phyloP scores from a whole-genome alignment of 805 yeast genomes.

The Candida coquimbonensis region DNA sequence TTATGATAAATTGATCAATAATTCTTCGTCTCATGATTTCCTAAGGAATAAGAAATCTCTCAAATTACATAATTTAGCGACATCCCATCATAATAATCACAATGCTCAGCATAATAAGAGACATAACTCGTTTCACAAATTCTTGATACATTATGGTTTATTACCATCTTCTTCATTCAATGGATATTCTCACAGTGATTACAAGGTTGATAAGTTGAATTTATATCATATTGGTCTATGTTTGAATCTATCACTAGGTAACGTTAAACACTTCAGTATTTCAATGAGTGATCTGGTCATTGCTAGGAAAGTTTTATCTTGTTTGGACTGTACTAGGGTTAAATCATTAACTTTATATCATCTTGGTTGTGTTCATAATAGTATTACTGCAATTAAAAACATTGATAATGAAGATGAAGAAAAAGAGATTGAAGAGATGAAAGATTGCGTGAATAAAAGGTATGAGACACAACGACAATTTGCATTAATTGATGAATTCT shows the following conservation, averaged over 20 bases:
- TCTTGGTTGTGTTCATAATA: conserved; percentile 2
- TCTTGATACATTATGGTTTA: neutral
- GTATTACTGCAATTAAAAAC: too few relatives aligned
- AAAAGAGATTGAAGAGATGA: too few relatives aligned
- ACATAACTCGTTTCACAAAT: too few relatives aligned
- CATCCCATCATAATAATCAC: too few relatives aligned
- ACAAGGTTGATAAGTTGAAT: neutral
- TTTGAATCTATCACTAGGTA: neutral
- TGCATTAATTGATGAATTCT: conserved; percentile 4
- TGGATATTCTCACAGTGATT: too few relatives aligned
- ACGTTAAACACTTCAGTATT: neutral
- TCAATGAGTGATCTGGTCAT: conserved; percentile 6
- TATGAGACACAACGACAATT: neutral
- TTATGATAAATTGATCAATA: neutral
- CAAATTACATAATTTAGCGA: too few relatives aligned
- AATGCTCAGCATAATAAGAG: too few relatives aligned
- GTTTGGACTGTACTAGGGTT: conserved; percentile 1
- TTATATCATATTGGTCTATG: conserved; percentile 4
- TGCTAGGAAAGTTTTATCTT: conserved; percentile 1
- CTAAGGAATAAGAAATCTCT: neutral
- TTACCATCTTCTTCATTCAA: neutral
- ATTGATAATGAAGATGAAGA: too few relatives aligned
- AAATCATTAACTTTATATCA: conserved; percentile 5
- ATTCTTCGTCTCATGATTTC: neutral
- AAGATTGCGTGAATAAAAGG: too few relatives aligned